Base-by-base conservation (phyloP, 1,139 yeast species). In the Geotrichum bryndzae region DNA sequence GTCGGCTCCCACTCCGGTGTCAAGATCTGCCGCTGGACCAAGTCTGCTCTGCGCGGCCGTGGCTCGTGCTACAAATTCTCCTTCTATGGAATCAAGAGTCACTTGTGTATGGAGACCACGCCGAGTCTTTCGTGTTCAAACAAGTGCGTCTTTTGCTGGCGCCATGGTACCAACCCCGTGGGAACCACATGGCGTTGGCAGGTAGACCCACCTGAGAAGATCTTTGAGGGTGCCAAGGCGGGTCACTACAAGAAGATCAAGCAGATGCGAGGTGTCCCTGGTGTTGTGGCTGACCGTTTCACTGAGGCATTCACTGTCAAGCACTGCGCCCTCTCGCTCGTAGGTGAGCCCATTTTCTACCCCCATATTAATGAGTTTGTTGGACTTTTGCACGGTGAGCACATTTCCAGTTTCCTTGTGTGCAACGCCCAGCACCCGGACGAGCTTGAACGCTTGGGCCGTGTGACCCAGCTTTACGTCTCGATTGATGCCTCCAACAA, bases 151-250 rank as follows among this genome's bases (percentile, higher is more conserved):
- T 91, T 91, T 72, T 91, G 98, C 76, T 91, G 98, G 98, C 82
- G 98, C 72, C 97, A 92, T 72, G 97, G 97, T 57, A 91, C 97
- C 2, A 92, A 91, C 70, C 98, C 98, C 0, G 97, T 92, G 1
- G 97, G 97, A 33, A 91, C 96, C 54, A 87, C 87, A 68, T 91
- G 97, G 97, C 81, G 97, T 71, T 91, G 97, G 97, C 94, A 90
- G 70, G 88, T 90, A 31, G 97, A 91, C 74, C 86, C 88, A 27
- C 97, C 97, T 0, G 94, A 89, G 69, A 85, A 80, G 65, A 90
- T 91, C 59, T 74, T 91, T 66, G 84, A 87, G 60, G 97, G 97
- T 45, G 97, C 97, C 1, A 76, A 91, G 59, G 85, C 82, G 67
- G 97, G 96, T 2, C 97, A 91, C 73, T 91, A 91, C 74, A 85